Base-by-base conservation (phyloP, 495 filamentous ascomycete species). In the Venustampulla echinocandica region DNA sequence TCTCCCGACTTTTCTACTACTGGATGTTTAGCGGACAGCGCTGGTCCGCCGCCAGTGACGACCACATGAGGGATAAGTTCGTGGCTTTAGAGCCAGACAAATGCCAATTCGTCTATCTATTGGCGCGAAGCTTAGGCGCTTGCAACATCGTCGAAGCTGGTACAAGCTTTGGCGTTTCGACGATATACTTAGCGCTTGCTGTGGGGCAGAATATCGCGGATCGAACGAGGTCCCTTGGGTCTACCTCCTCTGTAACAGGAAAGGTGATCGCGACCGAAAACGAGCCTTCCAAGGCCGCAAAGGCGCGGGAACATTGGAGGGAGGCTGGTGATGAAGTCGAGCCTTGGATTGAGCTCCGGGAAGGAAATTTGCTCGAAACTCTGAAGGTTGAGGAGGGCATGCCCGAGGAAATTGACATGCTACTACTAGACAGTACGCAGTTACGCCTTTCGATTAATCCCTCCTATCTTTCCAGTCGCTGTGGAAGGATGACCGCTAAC, bases 81-180 rank as follows among this genome's bases (percentile, higher is more conserved):
- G 69, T 77, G 42, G 71, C 71, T 0, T 57, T 77, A 0, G 73
- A 75, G 13, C 46, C 69, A 17, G 71, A 79, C 53, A 77, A 79
- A 56, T 68, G 63, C 46, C 58, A 68, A 0, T 66, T 76, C 44
- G 51, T 69, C 2, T 77, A 77, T 49, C 67, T 70, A 24, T 48
- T 76, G 13, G 51, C 53, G 23, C 52, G 52, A 15, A 55, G 66
- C 14, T 68, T 62, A 15, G 61, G 61, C 0, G 76, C 73, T 1
- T 66, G 52, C 2, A 73, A 68, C 21, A 59, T 77, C 27, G 69
- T 80, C 15, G 77, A 80, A 47, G 73, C 69, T 0, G 76, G 76
- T 5, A 80, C 77, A 4, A 73, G 69, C 40, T 80, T 71, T 44
- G 76, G 77, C 10, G 74, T 81, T 1, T 74, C 69, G 40, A 79